Evolutionary conservation across 306 rosid species (phyloP), one percentile per base, ranked within the genome.

Genomic region (Vigna nakashimae): DNA sequence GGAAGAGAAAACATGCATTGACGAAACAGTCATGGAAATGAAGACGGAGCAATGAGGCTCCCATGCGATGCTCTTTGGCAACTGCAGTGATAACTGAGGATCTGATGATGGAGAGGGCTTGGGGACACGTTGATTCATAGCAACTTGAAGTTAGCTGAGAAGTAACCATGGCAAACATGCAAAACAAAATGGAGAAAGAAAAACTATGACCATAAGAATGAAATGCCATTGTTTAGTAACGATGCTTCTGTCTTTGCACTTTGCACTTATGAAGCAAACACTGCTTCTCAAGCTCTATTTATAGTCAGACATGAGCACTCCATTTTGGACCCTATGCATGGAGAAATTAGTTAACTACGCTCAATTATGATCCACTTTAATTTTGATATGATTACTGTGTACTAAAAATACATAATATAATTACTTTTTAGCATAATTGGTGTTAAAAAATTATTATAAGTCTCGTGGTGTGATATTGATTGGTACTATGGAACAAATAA

Each of bases 21-120:
- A 86, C 86, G 42, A 86, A 86, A 63, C 86, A 83, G 56, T 83
- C 86, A 49, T 83, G 86, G 76, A 86, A 86, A 83, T 80, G 89
- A 51, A 83, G 89, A 58, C 89, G 89, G 10, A 86, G 89, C 82
- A 83, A 78, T 30, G 90, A 87, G 2, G 85, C 90, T 15, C 90
- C 90, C 88, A 87, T 87, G 46, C 90, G 90, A 9, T 69, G 82
- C 42, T 87, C 88, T 79, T 82, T 82, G 68, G 26, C 7, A 55
- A 87, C 88, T 22, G 90, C 90, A 51, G 51, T 20, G 2, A 16
- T 2, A 26, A 82, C 90, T 36, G 87, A 65, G 36, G 65, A 64
- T 65, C 66, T 76, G 53, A 84, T 82, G 6, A 57, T 80, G 16
- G 40, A 69, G 51, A 80, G 81, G 10, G 87, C 87, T 40, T 4